Conservation (phyloP, 169 alveolate species). For the Cryptosporidium xiaoi region DNA sequence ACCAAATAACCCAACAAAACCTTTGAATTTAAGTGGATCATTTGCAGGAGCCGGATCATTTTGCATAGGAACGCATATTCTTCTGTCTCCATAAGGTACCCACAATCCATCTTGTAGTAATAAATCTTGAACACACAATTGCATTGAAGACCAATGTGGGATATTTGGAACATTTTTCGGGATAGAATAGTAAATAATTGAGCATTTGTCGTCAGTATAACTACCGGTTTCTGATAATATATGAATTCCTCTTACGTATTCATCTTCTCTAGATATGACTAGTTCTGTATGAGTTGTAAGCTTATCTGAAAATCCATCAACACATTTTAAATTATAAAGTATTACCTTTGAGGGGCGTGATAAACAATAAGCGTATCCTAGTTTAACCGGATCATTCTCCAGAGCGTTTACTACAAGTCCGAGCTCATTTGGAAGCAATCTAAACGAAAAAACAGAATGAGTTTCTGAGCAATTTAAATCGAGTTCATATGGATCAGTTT, state of each 20-base stretch:
- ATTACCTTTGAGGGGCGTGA: conserved; percentile 52
- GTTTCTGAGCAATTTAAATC: conserved; percentile 35
- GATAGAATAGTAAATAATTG: conserved; percentile 31
- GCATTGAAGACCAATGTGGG: conserved; percentile 65
- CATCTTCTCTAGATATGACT: conserved; percentile 33
- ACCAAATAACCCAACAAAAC: conserved; percentile 62
- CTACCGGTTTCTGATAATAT: not conserved
- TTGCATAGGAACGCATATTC: conserved; percentile 36
- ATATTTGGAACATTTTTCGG: not conserved
- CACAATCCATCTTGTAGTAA: not conserved
- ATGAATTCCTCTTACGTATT: conserved; percentile 41
- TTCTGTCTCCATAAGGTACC: conserved; percentile 26
- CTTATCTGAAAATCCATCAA: not conserved
- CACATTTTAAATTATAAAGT: conserved; percentile 12
- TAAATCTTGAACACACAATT: conserved; percentile 61
- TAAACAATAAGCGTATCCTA: conserved; percentile 36
- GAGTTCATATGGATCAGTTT: conserved; percentile 43
- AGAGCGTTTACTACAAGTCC: conserved; percentile 49
- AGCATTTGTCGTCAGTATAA: not conserved
- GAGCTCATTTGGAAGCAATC: conserved; percentile 48
- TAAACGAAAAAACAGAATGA: conserved; percentile 46
- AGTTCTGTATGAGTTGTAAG: conserved; percentile 7
- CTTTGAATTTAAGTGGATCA: conserved; percentile 33
- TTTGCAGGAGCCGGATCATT: conserved; percentile 34
- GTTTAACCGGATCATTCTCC: conserved; percentile 65